A percentile compares a stretch with the other conserved stretches of the same genome.
These are phyloP conservation scores for Cytospora schulzeri DNA, from an alignment of 2,329 filamentous ascomycete genomes.

Conservation along the genomic window DNA sequence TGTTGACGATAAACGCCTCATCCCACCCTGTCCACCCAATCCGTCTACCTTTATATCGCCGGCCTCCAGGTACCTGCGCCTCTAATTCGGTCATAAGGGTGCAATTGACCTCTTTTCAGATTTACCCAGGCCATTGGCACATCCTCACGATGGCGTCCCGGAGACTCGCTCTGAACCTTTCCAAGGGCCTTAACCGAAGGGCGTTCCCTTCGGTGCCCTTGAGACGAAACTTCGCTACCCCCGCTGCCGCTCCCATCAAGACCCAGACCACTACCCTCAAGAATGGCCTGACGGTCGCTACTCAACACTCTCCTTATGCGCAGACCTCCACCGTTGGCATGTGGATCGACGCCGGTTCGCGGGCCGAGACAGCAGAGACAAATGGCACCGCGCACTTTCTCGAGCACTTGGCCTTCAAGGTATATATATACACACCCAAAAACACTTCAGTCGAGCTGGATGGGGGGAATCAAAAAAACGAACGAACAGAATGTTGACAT, in stretches of 20 bases:
- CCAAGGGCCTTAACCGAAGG: constrained; percentile 83
- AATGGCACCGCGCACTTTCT: constrained; percentile 99
- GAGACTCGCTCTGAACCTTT: constrained; percentile 93
- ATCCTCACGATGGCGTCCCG: constrained; percentile 83
- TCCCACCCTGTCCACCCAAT: constrained; percentile 12
- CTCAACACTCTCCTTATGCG: constrained; percentile 96
- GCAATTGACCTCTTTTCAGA: constrained; percentile 19
- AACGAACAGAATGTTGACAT: constrained; percentile 3
- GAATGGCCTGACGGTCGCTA: constrained; percentile 98
- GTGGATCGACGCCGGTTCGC: constrained; percentile 98
- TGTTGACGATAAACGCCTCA: constrained; percentile 28
- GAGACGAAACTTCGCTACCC: constrained; percentile 87
- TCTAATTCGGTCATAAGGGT: constrained; percentile 8
- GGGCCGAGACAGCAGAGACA: constrained; percentile 96
- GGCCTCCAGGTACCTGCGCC: constrained; percentile 20
- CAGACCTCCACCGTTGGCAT: constrained; percentile 98
- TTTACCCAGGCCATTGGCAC: constrained; percentile 24
- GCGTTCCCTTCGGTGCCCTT: constrained; percentile 78
- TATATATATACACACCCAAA: constrained; percentile 43
- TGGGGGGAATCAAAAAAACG: constrained; percentile 16
- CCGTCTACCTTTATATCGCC: constrained; percentile 10
- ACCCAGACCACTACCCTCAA: constrained; percentile 95
- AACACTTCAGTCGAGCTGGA: constrained; percentile 1
- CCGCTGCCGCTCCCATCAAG: constrained; percentile 70
- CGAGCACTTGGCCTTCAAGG: constrained; percentile 99